These are phyloP conservation scores for Mycogone perniciosa DNA, from an alignment of 2,329 filamentous ascomycete species.

Conservation along the genomic window DNA sequence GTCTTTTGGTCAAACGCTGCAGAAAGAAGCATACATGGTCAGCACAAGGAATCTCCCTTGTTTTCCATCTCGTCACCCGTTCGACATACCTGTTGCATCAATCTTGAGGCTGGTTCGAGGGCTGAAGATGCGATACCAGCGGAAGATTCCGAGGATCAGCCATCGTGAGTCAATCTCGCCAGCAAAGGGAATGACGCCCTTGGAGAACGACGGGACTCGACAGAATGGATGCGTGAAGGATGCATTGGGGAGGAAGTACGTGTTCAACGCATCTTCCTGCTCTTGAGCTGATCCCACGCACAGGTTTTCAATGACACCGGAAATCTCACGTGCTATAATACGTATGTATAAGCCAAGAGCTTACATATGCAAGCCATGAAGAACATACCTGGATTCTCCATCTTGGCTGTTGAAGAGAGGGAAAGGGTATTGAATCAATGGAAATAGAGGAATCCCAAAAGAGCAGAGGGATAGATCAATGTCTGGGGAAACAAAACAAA, in stretches of 20 bases:
- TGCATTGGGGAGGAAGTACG: constrained; percentile 67
- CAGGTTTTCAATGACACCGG: constrained; percentile 59
- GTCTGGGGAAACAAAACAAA: no score
- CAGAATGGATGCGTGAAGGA: constrained; percentile 76
- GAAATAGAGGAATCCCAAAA: not conserved
- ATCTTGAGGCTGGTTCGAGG: constrained; percentile 64
- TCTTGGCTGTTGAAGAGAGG: constrained; percentile 13
- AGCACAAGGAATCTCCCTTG: not conserved
- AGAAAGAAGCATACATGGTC: no score
- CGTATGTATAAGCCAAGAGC: not conserved
- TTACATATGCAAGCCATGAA: no score
- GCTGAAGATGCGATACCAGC: constrained; percentile 79
- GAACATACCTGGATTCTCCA: constrained; percentile 39
- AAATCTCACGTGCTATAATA: constrained; percentile 50
- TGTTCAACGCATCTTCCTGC: constrained; percentile 59
- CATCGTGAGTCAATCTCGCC: constrained; percentile 54
- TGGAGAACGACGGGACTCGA: constrained; percentile 52
- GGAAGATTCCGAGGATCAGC: constrained; percentile 63
- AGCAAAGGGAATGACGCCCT: constrained; percentile 35
- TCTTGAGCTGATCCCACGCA: constrained; percentile 59
- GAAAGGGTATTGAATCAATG: not conserved
- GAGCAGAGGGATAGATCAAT: no score
- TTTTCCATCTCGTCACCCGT: not conserved
- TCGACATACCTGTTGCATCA: constrained; percentile 45
- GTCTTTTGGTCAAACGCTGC: constrained; percentile 61